Conservation (phyloP, 495 filamentous ascomycete species). For the Penicillium mononematosum region DNA sequence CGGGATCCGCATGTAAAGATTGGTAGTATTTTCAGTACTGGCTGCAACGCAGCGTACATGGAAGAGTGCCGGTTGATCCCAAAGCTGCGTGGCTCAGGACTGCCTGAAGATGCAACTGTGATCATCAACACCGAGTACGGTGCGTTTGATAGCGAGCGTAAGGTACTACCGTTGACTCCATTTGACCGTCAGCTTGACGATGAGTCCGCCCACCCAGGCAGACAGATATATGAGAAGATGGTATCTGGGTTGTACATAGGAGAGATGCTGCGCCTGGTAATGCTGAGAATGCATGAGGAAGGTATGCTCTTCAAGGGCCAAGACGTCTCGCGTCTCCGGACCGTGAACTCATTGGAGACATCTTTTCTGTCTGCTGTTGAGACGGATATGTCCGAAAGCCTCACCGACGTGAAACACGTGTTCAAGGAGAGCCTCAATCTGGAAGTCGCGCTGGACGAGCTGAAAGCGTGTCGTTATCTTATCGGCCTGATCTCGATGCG, state of each 20-base stretch:
- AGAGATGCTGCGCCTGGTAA: conserved; percentile 44
- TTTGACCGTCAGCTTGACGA: conserved; percentile 42
- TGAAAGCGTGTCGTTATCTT: conserved; percentile 74
- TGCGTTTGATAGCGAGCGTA: conserved; percentile 89
- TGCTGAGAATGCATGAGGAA: conserved; percentile 37
- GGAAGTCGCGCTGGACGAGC: conserved; percentile 61
- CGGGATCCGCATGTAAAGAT: conserved; percentile 80
- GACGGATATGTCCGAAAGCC: conserved; percentile 64
- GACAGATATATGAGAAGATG: conserved; percentile 53
- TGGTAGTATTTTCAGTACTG: conserved; percentile 94
- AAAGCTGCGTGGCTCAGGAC: conserved; percentile 77
- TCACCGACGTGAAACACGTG: conserved; percentile 69
- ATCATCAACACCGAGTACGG: conserved; percentile 99
- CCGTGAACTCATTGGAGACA: conserved; percentile 75
- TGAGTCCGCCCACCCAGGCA: conserved; percentile 41
- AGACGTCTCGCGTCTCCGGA: conserved; percentile 57
- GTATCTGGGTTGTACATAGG: conserved; percentile 49
- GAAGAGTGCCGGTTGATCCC: conserved; percentile 79
- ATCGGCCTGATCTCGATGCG: conserved; percentile 86
- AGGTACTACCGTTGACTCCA: conserved; percentile 61
- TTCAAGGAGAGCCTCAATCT: conserved; percentile 70
- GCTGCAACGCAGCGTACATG: conserved; percentile 96
- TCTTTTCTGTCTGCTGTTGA: conserved; percentile 76
- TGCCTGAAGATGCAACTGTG: conserved; percentile 77
- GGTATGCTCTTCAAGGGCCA: conserved; percentile 34